A percentile compares a stretch with the other conserved stretches of the same genome.
Conservation (phyloP, 192 early-diverging fungal genomes). For the Coemansia sp. region DNA sequence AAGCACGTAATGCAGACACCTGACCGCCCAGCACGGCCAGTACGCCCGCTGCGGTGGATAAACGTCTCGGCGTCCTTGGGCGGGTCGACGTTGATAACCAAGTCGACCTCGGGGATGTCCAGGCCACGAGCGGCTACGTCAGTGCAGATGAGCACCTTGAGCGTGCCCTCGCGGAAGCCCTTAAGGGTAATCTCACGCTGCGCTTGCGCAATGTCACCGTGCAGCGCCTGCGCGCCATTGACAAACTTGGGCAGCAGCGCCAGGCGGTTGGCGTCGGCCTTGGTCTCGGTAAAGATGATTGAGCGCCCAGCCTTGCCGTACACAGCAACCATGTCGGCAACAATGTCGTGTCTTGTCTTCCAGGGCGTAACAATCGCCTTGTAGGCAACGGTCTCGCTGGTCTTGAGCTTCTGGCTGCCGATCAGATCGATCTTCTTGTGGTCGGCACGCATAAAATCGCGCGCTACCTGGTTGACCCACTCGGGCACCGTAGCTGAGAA, state of each 20-base stretch:
- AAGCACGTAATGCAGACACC: slow-evolving; percentile 93
- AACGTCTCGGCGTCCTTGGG: slow-evolving; percentile 92
- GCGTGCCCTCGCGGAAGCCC: slow-evolving; percentile 89
- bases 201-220: slow-evolving; percentile 80
- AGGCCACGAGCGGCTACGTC: slow-evolving; percentile 95
- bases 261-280: slow-evolving; percentile 81
- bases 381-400: slow-evolving; percentile 83
- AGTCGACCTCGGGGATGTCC: slow-evolving; percentile 94
- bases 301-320: slow-evolving; percentile 81
- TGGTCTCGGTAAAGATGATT: slow-evolving; percentile 95
- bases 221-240: slow-evolving; percentile 87
- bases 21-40: slow-evolving; percentile 84
- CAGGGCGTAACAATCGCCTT: slow-evolving; percentile 82
- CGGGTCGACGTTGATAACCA: slow-evolving; percentile 96
- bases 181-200: slow-evolving; percentile 93
- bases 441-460: slow-evolving; percentile 63
- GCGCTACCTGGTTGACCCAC: slow-evolving; percentile 70
- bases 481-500: slow-evolving; percentile 94
- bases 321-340: slow-evolving; percentile 90
- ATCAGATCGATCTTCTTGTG: slow-evolving; percentile 81
- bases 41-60: slow-evolving; percentile 93
- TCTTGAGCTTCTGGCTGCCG: slow-evolving; percentile 84
- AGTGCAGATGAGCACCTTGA: slow-evolving; percentile 88
- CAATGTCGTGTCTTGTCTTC: slow-evolving; percentile 85
- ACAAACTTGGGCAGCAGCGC: slow-evolving; percentile 75